Evolutionary conservation across 1,139 yeast species (phyloP), one percentile per base, ranked within the genome.

Genomic region (Hanseniaspora gamundiae): DNA sequence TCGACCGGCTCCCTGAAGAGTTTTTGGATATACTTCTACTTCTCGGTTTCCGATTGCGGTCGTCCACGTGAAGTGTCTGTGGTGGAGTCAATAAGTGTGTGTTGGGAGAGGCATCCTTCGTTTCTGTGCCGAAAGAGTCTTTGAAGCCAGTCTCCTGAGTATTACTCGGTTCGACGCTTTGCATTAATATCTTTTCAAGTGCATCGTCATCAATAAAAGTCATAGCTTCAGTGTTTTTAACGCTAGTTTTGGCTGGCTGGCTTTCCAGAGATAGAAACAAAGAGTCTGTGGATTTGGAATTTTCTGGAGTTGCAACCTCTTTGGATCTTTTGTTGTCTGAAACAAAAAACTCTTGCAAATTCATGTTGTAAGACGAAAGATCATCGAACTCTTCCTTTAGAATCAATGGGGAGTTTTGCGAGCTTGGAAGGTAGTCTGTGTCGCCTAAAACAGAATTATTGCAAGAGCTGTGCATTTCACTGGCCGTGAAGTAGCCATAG

Each of bases 1-100:
- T 17, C 3, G 36, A 33, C 24, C 36, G 17, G n/a, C 24, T 19
- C 14, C n/a, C 22, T 7, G 24, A 4, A n/a, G 36, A 33, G 24
- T 33, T 33, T 33, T 33, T 33, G 24, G 36, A 33, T 5, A 33
- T 33, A 11, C 36, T 33, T 19, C 36, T 33, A 19, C 36, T 16
- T 33, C 36, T 33, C 19, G 21, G 24, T 11, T 22, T 33, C n/a
- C 19, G 22, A n/a, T 19, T 33, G 3, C 36, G 24, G 4, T 19
- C 21, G 16, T 33, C 22, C 2, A 8, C 21, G 19, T n/a, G 10
- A 3, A 33, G 9, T 7, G 36, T 13, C 6, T 16, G n/a, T 33
- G 20, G 13, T 4, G 36, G 36, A 4, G 36, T n/a, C 10, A 33
- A 19, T 10, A 33, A n/a, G 19, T 33, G 21, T 14, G 21, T 33